Percentiles rank a stretch among this genome's conserved stretches.
Conservation (phyloP, 192 early-diverging fungal genomes). For the Spizellomyces sp. region DNA sequence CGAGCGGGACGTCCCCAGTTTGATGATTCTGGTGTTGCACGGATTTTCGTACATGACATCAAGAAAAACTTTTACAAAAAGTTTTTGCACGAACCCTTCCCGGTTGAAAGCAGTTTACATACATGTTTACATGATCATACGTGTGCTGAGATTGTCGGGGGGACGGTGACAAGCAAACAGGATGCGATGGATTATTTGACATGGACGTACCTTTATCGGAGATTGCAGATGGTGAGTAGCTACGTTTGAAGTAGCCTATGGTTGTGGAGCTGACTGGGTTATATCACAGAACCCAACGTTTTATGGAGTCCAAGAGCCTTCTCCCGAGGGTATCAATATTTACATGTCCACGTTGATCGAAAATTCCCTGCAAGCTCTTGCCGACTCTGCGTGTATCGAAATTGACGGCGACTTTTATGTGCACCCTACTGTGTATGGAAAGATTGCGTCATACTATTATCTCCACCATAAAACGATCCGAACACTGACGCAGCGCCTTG, state of each 20-base stretch:
- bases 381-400: slow-evolving; percentile 72
- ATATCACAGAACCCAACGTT: slow-evolving; percentile 86
- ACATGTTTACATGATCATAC: slow-evolving; percentile 78
- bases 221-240: slow-evolving; percentile 66
- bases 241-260: not conserved
- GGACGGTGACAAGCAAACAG: slow-evolving; percentile 86
- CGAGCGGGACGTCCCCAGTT: slow-evolving; percentile 96
- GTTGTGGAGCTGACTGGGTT: not conserved
- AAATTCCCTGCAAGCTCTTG: slow-evolving; percentile 68
- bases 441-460: slow-evolving; percentile 92
- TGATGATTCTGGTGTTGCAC: slow-evolving; percentile 88
- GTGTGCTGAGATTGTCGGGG: slow-evolving; percentile 91
- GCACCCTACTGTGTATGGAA: slow-evolving; percentile 72
- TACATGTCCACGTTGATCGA: slow-evolving; percentile 84
- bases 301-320: slow-evolving; percentile 83
- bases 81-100: slow-evolving; percentile 91
- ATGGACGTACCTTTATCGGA: slow-evolving; percentile 95
- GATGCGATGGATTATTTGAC: slow-evolving; percentile 94
- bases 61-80: slow-evolving; percentile 99
- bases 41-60: slow-evolving; percentile 90
- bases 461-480: slow-evolving; percentile 80
- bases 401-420: slow-evolving; percentile 68
- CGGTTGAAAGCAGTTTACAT: slow-evolving; percentile 59
- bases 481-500: slow-evolving; percentile 64
- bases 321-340: slow-evolving; percentile 65